Conservation (phyloP, 129 eudicot genomes). For the Heracleum sosnowskyi region DNA sequence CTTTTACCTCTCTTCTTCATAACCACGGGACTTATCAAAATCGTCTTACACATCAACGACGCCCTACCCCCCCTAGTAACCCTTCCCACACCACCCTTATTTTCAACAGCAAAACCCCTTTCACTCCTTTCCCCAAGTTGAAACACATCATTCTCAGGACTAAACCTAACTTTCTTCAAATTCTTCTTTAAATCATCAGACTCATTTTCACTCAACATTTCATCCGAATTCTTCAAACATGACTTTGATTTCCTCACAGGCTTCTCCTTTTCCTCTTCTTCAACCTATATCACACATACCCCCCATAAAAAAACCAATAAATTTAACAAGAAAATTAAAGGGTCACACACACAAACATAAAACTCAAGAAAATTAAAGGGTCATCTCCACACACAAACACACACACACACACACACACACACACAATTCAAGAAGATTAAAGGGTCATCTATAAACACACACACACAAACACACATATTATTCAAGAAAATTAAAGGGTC, state of each 20-base stretch:
- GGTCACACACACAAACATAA: not conserved
- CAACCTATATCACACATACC: not conserved
- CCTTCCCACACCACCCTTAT: conserved; percentile 11
- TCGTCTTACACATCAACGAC: conserved; percentile 10
- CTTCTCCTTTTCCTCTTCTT: conserved; percentile 29
- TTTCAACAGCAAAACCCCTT: conserved; percentile 1
- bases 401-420: not conserved
- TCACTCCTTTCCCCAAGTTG: conserved; percentile 28
- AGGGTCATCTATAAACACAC: not conserved
- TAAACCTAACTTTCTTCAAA: conserved; percentile 74
- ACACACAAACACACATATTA: not conserved
- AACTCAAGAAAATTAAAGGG: not conserved
- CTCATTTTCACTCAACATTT: conserved; percentile 26
- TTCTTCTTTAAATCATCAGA: conserved; percentile 31
- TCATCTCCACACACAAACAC: not conserved
- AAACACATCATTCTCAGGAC: conserved; percentile 48
- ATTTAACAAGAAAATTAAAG: not conserved
- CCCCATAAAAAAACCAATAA: not conserved
- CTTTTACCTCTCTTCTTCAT: conserved; percentile 28
- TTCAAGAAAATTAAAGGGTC: not conserved
- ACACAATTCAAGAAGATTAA: not conserved
- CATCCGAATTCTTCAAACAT: conserved; percentile 39
- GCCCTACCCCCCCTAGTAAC: conserved; percentile 44
- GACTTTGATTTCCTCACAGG: conserved; percentile 25
- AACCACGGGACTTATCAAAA: conserved; percentile 9